phyloP scores from a whole-genome alignment of 2,329 filamentous ascomycete genomes.

The Canariomyces notabilis region DNA sequence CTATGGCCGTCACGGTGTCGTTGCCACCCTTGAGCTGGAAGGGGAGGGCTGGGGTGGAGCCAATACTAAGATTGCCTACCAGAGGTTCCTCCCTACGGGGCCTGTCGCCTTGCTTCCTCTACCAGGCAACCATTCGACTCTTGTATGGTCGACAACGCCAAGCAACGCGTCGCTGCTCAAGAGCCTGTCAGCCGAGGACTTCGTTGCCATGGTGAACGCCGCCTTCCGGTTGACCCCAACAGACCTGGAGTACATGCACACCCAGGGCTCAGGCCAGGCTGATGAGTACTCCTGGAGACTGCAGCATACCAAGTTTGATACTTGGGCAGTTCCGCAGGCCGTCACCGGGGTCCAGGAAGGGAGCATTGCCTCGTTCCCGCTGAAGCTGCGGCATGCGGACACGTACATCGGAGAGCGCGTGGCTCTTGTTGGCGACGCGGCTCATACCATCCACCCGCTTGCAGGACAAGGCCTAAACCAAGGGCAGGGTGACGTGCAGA shows the following conservation, averaged over 20 bases:
- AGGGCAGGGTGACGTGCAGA: slow-evolving; percentile 82
- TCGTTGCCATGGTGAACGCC: slow-evolving; percentile 85
- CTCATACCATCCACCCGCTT: slow-evolving; percentile 90
- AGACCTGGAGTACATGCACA: slow-evolving; percentile 81
- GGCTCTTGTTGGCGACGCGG: slow-evolving; percentile 87
- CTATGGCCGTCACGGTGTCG: slow-evolving; percentile 83
- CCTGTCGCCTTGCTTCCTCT: slow-evolving; percentile 88
- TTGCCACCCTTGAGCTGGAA: slow-evolving; percentile 77
- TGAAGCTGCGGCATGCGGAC: slow-evolving; percentile 88
- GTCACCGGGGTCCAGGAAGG: slow-evolving; percentile 70
- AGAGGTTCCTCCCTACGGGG: slow-evolving; percentile 88
- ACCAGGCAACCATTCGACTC: slow-evolving; percentile 72
- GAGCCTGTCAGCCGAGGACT: slow-evolving; percentile 64
- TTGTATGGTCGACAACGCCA: slow-evolving; percentile 94
- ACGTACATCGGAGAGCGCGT: slow-evolving; percentile 88
- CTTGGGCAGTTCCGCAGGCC: slow-evolving; percentile 56
- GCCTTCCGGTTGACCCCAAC: slow-evolving; percentile 77
- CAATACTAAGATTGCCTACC: slow-evolving; percentile 73
- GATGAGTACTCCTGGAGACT: slow-evolving; percentile 84
- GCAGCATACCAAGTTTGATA: slow-evolving; percentile 58
- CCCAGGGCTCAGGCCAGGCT: slow-evolving; percentile 50
- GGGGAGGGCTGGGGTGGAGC: slow-evolving; percentile 51
- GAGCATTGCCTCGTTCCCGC: slow-evolving; percentile 81
- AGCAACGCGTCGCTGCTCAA: slow-evolving; percentile 75
- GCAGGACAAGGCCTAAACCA: slow-evolving; percentile 94